Evolutionary conservation across 129 eudicot genomes (phyloP).

Genomic region (Ambrosia trifida): DNA sequence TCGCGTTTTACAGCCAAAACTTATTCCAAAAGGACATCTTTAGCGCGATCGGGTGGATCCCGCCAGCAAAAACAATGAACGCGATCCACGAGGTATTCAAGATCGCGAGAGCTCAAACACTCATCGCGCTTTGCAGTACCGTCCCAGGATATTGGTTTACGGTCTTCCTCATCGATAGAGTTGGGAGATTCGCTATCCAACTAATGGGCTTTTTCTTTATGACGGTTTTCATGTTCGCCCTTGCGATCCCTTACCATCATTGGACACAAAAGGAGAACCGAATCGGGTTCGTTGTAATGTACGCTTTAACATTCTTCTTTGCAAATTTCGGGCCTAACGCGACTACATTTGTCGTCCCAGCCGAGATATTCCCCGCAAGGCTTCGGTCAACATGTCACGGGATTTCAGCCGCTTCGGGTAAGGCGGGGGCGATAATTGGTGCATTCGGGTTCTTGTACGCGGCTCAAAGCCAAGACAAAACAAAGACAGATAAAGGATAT

Average conservation of each 20-base stretch:
- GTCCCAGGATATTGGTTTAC: slow-evolving; percentile 92
- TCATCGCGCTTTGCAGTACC: slow-evolving; percentile 68
- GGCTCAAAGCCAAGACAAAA: slow-evolving; percentile 51
- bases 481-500: slow-evolving; percentile 58
- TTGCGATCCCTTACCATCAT: slow-evolving; percentile 69
- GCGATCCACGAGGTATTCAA: slow-evolving; percentile 57
- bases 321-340: slow-evolving; percentile 80
- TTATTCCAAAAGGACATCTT: slow-evolving; percentile 71
- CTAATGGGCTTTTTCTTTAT: slow-evolving; percentile 71
- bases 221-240: slow-evolving; percentile 80
- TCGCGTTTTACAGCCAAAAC: slow-evolving; percentile 68
- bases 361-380: slow-evolving; percentile 72
- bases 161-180: slow-evolving; percentile 50
- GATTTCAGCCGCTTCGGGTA: slow-evolving; percentile 75
- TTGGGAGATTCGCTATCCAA: slow-evolving; percentile 65
- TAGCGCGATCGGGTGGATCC: slow-evolving; percentile 72
- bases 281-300: slow-evolving; percentile 66
- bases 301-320: slow-evolving; percentile 68
- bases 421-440: slow-evolving; percentile 73
- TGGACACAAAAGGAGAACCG: slow-evolving; percentile 66
- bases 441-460: slow-evolving; percentile 73
- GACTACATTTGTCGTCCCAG: slow-evolving; percentile 70
- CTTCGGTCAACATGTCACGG: slow-evolving; percentile 80
- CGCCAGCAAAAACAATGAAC: slow-evolving; percentile 50
- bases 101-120: slow-evolving; percentile 70